These are phyloP conservation scores for Boletus subcaerulescens DNA, from an alignment of 768 basidiomycete species.

Conservation along the genomic window DNA sequence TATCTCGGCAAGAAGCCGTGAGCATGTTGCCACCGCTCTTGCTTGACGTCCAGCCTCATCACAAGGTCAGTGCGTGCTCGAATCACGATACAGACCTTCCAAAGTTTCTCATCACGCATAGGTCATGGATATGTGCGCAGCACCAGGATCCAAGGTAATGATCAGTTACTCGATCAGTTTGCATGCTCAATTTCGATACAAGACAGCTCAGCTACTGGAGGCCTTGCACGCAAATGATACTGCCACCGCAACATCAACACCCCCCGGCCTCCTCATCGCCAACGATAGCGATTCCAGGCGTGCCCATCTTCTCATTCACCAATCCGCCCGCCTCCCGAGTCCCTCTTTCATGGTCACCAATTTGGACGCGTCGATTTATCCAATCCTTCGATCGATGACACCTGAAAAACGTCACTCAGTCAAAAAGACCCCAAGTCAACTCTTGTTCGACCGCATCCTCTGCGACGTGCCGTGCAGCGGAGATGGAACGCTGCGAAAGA, in stretches of 20 bases:
- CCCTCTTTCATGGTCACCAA: constrained; percentile 95
- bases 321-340: constrained; percentile 89
- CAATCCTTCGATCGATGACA: constrained; percentile 45
- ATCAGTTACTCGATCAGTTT: not conserved
- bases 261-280: constrained; percentile 85
- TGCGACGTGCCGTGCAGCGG: constrained; percentile 98
- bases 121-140: constrained; percentile 98
- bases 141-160: constrained; percentile 89
- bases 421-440: constrained; percentile 41
- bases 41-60: constrained; percentile 91
- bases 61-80: constrained; percentile 49
- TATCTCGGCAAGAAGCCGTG: constrained; percentile 95
- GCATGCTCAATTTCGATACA: constrained; percentile 1
- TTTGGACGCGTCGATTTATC: constrained; percentile 87
- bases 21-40: constrained; percentile 99
- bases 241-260: constrained; percentile 58
- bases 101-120: constrained; percentile 22
- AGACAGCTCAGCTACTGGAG: constrained; percentile 96
- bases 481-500: constrained; percentile 95
- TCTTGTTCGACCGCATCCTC: constrained; percentile 89
- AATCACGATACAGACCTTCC: not conserved
- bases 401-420: constrained; percentile 30
- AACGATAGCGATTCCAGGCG: constrained; percentile 96
- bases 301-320: constrained; percentile 95
- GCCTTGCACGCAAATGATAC: constrained; percentile 83